Conservation (phyloP, 768 basidiomycete species). For the Suillus paluster region DNA sequence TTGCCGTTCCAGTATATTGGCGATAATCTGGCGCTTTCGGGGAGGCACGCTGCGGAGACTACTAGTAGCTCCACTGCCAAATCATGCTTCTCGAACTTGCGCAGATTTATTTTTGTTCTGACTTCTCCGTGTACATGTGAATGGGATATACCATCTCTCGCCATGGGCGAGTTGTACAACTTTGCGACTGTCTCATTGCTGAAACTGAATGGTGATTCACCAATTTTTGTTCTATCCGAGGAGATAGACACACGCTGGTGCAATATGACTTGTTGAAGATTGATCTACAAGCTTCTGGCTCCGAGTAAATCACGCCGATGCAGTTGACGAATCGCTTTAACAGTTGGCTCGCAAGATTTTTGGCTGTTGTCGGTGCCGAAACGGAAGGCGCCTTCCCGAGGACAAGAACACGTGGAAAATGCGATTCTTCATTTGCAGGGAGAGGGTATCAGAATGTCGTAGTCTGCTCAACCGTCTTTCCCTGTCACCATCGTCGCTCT, state of each 20-base stretch:
- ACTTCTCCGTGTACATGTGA: neutral
- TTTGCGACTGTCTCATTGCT: neutral
- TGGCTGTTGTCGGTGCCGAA: slow-evolving; percentile 10
- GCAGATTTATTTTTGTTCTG: neutral
- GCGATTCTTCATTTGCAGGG: slow-evolving; percentile 6
- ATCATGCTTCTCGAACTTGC: neutral
- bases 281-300: neutral
- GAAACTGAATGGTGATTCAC: slow-evolving; percentile 3
- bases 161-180: neutral
- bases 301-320: slow-evolving; percentile 1
- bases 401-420: slow-evolving; percentile 15
- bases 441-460: neutral
- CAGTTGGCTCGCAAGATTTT: neutral
- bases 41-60: neutral
- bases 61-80: neutral
- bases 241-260: neutral
- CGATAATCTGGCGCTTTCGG: slow-evolving; percentile 16
- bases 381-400: slow-evolving; percentile 10
- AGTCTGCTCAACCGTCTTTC: neutral
- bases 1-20: slow-evolving; percentile 16
- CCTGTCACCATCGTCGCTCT: neutral
- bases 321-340: neutral
- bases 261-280: slow-evolving; percentile 4
- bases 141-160: neutral
- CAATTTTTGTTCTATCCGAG: neutral